These are phyloP conservation scores for Blastomyces gilchristii DNA, from an alignment of 2,329 filamentous ascomycete species.

Conservation along the genomic window DNA sequence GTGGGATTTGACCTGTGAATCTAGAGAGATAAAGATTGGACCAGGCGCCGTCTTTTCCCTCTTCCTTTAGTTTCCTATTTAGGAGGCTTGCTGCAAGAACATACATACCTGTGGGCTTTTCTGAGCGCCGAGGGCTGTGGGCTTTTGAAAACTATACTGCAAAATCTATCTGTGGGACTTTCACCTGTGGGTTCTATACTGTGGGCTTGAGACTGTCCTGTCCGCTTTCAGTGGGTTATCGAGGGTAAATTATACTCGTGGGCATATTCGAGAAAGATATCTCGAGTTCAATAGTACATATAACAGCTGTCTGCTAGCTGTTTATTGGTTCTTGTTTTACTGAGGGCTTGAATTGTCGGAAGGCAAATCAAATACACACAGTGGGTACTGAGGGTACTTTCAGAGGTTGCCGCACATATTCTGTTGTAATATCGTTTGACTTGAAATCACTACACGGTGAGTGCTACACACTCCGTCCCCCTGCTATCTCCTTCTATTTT, in stretches of 20 bases:
- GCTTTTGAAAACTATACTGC: conserved; percentile 21
- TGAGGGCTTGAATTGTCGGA: conserved; percentile 9
- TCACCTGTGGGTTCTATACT: conserved; percentile 32
- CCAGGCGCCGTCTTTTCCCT: conserved; percentile 10
- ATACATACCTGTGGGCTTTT: conserved; percentile 25
- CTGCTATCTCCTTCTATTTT: not conserved
- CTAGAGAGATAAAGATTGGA: conserved; percentile 27
- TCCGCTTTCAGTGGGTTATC: conserved; percentile 11
- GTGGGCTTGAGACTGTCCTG: conserved; percentile 9
- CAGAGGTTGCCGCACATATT: conserved; percentile 5
- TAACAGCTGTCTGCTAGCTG: not conserved
- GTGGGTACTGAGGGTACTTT: conserved; percentile 7
- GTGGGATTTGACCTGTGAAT: conserved; percentile 20
- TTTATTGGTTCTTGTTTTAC: conserved; percentile 6
- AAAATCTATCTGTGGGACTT: conserved; percentile 33
- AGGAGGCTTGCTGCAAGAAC: conserved; percentile 18
- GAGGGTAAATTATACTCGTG: conserved; percentile 16
- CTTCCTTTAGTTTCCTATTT: conserved; percentile 27
- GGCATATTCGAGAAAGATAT: conserved; percentile 10
- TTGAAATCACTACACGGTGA: not conserved
- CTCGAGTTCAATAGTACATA: not conserved
- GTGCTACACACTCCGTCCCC: not conserved
- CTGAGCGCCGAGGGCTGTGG: conserved; percentile 36
- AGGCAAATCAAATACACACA: not conserved
- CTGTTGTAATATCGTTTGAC: not conserved